Base-by-base conservation (phyloP, 2,329 filamentous ascomycete species). In the Venturia aucupariae region DNA sequence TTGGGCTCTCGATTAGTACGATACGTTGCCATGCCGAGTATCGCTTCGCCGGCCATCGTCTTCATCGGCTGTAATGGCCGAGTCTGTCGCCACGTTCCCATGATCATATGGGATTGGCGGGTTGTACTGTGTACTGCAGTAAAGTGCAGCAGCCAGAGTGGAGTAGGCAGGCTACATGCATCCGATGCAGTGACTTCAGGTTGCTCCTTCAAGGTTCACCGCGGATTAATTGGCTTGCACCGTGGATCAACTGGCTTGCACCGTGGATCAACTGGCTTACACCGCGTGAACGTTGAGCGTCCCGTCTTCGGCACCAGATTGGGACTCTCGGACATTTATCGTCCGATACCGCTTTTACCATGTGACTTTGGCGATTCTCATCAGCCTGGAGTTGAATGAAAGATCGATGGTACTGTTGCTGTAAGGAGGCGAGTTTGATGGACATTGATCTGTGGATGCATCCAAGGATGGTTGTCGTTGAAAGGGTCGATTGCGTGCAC, bases 171-270 rank as follows among this genome's bases (percentile, higher is more conserved):
- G 51, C 15, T 57, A 24, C 30, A 35, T 57, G 51, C 27, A 57
- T 35, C 51, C 51, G 51, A 35, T n/a, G 51, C 35, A 38, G 35
- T 38, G 51, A 22, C 7, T 57, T n/a, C n/a, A n/a, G 51, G 30
- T 57, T 55, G 3, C n/a, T n/a, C n/a, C n/a, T n/a, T n/a, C 15
- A 57, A 10, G 6, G 15, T 55, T 35, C 51, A 32, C 13, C 27
- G 35, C 35, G 51, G 11, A 54, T 54, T 54, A 11, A 27, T 55
- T 32, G 51, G 69, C 69, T 55, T 17, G 27, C 27, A 35, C 13
- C 27, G 35, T 55, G 51, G 11, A 54, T 54, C 30, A 11, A 27
- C 35, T 32, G 51, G 69, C 69, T 55, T 17, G 27, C 27, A 35
- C 13, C 27, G 35, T 55, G 51, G 11, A 54, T 54, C 30, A 11